Base-by-base conservation (phyloP, 1,284 basidiomycete genomes). In the Ustilago nuda region DNA sequence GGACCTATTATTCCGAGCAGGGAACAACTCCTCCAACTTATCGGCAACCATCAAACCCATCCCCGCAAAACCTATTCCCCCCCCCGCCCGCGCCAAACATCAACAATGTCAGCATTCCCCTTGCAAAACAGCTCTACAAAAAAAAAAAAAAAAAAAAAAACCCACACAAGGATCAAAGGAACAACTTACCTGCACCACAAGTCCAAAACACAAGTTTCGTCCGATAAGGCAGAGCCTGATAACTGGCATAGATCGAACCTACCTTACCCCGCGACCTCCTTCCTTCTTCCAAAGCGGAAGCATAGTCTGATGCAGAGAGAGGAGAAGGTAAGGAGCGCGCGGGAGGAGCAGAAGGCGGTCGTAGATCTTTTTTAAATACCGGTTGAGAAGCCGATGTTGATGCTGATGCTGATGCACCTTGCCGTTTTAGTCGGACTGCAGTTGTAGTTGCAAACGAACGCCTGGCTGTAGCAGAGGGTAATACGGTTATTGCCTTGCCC, bases 181-280 rank as follows among this genome's bases (percentile, higher is more conserved):
- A 1, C 4, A n/a, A 62, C 62, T 36, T 69, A 74, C 72, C 52
- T 8, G 72, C 72, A 19, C 51, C 66, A 50, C 72, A 59, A 56
- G 72, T 37, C 59, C 72, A 74, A 35, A 74, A 74, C 17, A 69
- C 66, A 17, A 69, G 15, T 37, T 74, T 74, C 27, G 66, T 74
- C 32, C 61, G 56, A 46, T 74, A 74, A 11, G 72, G 66, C 19
- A 74, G 46, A 4, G 66, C 56, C 8, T 43, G 27, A 32, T 69
- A 74, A 6, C 48, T 54, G 0, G 61, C 54, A 3, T 37, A 64
- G 0, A 74, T 48, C 2, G 59, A 61, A 0, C 63, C 66, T 48
- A 30, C 8, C 46, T 74, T 74, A 5, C 66, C 72, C 5, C 72
- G 66, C 9, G 4, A 15, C 7, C 58, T 37, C 17, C 19, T 32